Evolutionary conservation across 1,284 basidiomycete genomes (phyloP).

Genomic region (Mixia osmundae): DNA sequence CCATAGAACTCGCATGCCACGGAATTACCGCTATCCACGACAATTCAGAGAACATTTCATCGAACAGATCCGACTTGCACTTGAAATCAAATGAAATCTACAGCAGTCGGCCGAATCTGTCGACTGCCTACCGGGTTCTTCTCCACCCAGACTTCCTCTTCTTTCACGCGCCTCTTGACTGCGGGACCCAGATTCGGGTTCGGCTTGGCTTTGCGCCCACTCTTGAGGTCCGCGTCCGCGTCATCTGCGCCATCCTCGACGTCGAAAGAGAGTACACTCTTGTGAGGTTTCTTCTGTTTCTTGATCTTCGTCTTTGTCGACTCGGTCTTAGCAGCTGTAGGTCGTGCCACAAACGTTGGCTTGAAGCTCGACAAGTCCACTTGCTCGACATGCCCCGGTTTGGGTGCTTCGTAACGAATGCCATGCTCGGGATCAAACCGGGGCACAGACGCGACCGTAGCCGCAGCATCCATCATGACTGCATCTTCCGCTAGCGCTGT

Average conservation of each 20-base stretch:
- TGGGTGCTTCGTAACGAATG: background rate
- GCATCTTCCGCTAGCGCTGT: background rate
- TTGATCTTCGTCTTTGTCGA: constrained; percentile 4
- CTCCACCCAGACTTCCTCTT: constrained; percentile 28
- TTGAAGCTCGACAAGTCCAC: constrained; percentile 32
- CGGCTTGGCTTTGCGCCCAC: constrained; percentile 31
- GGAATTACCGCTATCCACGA: no score
- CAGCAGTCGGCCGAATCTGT: background rate
- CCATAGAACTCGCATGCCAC: no score
- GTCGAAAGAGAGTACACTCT: constrained; percentile 19
- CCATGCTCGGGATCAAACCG: background rate
- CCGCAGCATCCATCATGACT: constrained; percentile 9
- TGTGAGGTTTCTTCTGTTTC: constrained; percentile 23
- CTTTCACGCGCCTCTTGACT: constrained; percentile 22
- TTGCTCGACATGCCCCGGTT: background rate
- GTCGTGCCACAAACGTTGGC: constrained; percentile 40
- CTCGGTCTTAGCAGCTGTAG: constrained; percentile 6
- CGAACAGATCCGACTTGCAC: no score
- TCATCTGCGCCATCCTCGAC: constrained; percentile 25
- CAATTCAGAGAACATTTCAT: no score
- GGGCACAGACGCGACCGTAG: constrained; percentile 5
- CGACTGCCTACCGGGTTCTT: constrained; percentile 2
- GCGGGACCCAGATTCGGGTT: constrained; percentile 20
- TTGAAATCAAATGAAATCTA: no score
- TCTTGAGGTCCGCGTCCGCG: constrained; percentile 28